Percentiles rank a stretch among this genome's conserved stretches.
phyloP scores from a whole-genome alignment of 2,329 filamentous ascomycete species.

The Metarhizium sp. region DNA sequence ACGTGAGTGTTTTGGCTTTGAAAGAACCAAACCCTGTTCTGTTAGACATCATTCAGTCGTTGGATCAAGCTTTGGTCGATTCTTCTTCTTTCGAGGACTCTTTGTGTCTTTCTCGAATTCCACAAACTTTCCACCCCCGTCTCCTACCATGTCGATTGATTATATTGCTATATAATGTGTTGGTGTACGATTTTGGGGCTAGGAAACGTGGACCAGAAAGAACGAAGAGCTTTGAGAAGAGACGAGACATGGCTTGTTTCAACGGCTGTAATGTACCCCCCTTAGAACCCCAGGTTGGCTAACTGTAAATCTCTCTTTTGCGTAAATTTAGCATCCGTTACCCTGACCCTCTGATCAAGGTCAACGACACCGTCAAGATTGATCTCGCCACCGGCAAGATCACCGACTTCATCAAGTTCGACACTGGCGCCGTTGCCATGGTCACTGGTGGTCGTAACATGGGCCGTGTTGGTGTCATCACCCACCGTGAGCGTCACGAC shows the following conservation, averaged over 20 bases:
- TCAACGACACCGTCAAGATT: slow-evolving; percentile 99
- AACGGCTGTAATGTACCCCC: slow-evolving; percentile 53
- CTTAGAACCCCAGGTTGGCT: slow-evolving; percentile 18
- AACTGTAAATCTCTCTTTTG: slow-evolving; percentile 18
- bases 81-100: slow-evolving; percentile 24
- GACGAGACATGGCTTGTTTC: slow-evolving; percentile 7
- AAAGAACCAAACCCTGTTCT: slow-evolving; percentile 30
- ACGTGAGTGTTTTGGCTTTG: slow-evolving; percentile 67
- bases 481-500: slow-evolving; percentile 99
- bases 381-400: slow-evolving; percentile 97
- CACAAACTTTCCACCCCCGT: slow-evolving; percentile 13
- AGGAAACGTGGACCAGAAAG: not conserved
- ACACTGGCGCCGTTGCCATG: slow-evolving; percentile 97
- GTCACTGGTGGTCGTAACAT: slow-evolving; percentile 99
- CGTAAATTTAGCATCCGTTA: slow-evolving; percentile 75
- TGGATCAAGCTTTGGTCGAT: slow-evolving; percentile 97
- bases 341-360: slow-evolving; percentile 96
- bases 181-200: not conserved
- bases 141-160: not conserved
- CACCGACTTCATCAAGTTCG: slow-evolving; percentile 95
- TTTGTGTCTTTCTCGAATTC: slow-evolving; percentile 17
- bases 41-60: slow-evolving; percentile 99
- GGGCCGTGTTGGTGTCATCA: slow-evolving; percentile 99
- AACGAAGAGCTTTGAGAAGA: not conserved
- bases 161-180: not conserved